Evolutionary conservation across 345 rosid genomes (phyloP).

Genomic region (Corchorus capsularis): DNA sequence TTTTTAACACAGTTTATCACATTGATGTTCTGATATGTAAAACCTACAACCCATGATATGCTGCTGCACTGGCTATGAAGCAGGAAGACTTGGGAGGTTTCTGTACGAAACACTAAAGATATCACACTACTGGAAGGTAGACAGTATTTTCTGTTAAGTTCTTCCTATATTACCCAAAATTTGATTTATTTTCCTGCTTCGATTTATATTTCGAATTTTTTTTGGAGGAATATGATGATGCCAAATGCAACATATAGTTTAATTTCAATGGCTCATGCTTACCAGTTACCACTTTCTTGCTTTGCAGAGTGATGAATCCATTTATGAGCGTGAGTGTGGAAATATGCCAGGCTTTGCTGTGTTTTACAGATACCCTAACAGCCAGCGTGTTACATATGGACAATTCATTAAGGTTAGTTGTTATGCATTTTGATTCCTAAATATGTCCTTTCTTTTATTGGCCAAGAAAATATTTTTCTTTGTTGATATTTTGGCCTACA

Average conservation of each 20-base stretch:
- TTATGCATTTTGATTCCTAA: slow-evolving; percentile 6
- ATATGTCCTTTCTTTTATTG: slow-evolving; percentile 5
- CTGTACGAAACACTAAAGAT: slow-evolving; percentile 91
- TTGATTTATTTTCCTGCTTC: not conserved
- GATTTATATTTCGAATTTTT: not conserved
- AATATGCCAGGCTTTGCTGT: slow-evolving; percentile 99
- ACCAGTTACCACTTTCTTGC: slow-evolving; percentile 13
- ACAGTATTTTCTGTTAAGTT: not conserved
- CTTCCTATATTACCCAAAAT: not conserved
- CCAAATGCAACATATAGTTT: not conserved
- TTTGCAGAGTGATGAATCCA: slow-evolving; percentile 88
- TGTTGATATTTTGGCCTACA: not conserved
- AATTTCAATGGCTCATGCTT: slow-evolving; percentile 17
- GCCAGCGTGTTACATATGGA: slow-evolving; percentile 97
- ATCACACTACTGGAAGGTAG: slow-evolving; percentile 96
- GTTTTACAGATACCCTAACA: slow-evolving; percentile 89
- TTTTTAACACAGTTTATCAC: slow-evolving; percentile 98
- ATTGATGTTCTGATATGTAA: slow-evolving; percentile 96
- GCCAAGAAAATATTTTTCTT: not conserved
- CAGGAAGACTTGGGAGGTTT: slow-evolving; percentile 94
- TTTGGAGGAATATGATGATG: not conserved
- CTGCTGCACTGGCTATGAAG: slow-evolving; percentile 99
- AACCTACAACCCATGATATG: slow-evolving; percentile 99
- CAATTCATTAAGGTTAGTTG: slow-evolving; percentile 93
- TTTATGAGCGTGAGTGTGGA: slow-evolving; percentile 95